These are phyloP conservation scores for Stachybotrys elegans DNA, from an alignment of 2,329 filamentous ascomycete species.

Conservation along the genomic window DNA sequence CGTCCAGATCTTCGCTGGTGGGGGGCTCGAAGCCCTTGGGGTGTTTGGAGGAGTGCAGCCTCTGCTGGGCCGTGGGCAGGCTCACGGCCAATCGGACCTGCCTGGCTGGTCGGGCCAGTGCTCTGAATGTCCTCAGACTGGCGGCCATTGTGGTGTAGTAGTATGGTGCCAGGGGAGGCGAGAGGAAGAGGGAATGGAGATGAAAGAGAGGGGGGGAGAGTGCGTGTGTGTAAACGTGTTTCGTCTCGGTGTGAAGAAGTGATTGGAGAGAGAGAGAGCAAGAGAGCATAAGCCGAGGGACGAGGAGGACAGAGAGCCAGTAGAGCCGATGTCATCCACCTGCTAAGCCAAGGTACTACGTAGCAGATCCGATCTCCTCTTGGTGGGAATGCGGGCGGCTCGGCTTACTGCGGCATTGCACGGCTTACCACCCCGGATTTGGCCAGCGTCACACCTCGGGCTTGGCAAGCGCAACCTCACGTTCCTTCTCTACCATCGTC, in stretches of 20 bases:
- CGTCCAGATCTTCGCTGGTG: conserved; percentile 65
- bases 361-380: no score
- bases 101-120: conserved; percentile 27
- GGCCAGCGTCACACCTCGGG: conserved; percentile 19
- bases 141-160: conserved; percentile 37
- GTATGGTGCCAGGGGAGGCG: no score
- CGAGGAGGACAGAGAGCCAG: no score
- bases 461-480: conserved; percentile 7
- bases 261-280: no score
- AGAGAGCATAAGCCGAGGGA: no score
- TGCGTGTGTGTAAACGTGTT: background rate
- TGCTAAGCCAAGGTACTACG: no score
- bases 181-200: conserved; percentile 7
- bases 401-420: no score
- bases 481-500: background rate
- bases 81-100: conserved; percentile 18
- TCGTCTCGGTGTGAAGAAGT: no score
- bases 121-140: conserved; percentile 31
- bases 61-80: conserved; percentile 32
- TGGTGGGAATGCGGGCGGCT: no score
- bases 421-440: conserved; percentile 17
- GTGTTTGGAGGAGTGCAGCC: conserved; percentile 52
- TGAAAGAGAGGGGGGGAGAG: background rate
- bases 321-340: no score
- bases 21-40: conserved; percentile 63